phyloP scores from a whole-genome alignment of 148 eudicot genomes.

The Rhododendron vialii region DNA sequence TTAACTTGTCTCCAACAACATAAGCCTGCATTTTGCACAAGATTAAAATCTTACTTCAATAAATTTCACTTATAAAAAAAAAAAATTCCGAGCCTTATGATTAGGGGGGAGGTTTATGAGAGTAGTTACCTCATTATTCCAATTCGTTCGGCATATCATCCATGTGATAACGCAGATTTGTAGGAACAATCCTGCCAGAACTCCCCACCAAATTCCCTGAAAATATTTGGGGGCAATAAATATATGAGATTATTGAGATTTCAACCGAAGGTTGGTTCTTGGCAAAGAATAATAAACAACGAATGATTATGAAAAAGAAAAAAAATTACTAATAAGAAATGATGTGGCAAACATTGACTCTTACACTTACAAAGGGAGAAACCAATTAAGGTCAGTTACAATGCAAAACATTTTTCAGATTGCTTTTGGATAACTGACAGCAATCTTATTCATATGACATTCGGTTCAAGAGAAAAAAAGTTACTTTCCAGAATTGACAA shows the following conservation, averaged over 20 bases:
- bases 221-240: not conserved
- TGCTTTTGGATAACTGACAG: no score
- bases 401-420: no score
- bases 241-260: not conserved
- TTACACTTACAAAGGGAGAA: not conserved
- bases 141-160: constrained; percentile 1
- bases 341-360: not conserved
- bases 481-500: no score
- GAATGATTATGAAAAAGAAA: not conserved
- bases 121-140: constrained; percentile 9
- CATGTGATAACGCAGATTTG: not conserved
- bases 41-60: not conserved
- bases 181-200: not conserved
- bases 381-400: not conserved
- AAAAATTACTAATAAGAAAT: no score
- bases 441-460: no score
- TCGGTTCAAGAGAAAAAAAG: no score
- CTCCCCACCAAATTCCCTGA: constrained; percentile 11
- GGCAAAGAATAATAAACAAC: no score
- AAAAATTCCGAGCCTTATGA: not conserved
- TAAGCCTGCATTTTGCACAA: not conserved
- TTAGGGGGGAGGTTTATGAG: not conserved
- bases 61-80: not conserved
- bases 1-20: not conserved
- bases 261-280: not conserved